phyloP scores from a whole-genome alignment of 23 red algal species.

The Pyropia haitanensis region DNA sequence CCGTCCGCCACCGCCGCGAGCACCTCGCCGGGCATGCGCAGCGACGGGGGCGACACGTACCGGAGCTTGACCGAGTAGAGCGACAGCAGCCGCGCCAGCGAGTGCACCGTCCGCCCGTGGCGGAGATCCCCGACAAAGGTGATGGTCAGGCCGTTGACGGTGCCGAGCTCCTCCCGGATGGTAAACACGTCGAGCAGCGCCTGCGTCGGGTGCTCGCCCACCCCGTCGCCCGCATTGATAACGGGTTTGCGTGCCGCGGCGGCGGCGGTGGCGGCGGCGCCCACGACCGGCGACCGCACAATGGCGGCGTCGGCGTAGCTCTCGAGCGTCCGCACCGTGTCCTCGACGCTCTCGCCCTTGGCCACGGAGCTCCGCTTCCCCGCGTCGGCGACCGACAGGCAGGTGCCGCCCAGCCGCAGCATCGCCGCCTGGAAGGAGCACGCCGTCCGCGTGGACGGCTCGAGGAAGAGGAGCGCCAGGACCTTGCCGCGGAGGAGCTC shows the following conservation, averaged over 20 bases:
- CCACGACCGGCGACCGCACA: slow-evolving; percentile 64
- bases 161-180: slow-evolving; percentile 99
- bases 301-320: slow-evolving; percentile 86
- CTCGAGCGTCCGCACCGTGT: slow-evolving; percentile 80
- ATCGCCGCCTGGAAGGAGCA: slow-evolving; percentile 98
- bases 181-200: slow-evolving; percentile 97
- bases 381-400: slow-evolving; percentile 62
- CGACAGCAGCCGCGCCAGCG: slow-evolving; percentile 71
- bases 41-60: slow-evolving; percentile 74
- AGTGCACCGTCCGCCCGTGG: slow-evolving; percentile 93
- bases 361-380: slow-evolving; percentile 46
- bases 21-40: slow-evolving; percentile 80
- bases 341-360: slow-evolving; percentile 85
- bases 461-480: slow-evolving; percentile 82
- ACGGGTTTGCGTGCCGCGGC: slow-evolving; percentile 41
- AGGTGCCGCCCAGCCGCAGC: slow-evolving; percentile 88
- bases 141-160: slow-evolving; percentile 88
- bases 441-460: slow-evolving; percentile 84
- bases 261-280: slow-evolving; percentile 50
- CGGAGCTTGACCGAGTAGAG: slow-evolving; percentile 71
- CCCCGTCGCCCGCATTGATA: slow-evolving; percentile 93
- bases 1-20: slow-evolving; percentile 64
- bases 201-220: slow-evolving; percentile 97
- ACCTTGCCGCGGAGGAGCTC: slow-evolving; percentile 89
- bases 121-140: slow-evolving; percentile 95